Evolutionary conservation across 306 rosid genomes (phyloP).

Genomic region (Echinosophora koreensis): DNA sequence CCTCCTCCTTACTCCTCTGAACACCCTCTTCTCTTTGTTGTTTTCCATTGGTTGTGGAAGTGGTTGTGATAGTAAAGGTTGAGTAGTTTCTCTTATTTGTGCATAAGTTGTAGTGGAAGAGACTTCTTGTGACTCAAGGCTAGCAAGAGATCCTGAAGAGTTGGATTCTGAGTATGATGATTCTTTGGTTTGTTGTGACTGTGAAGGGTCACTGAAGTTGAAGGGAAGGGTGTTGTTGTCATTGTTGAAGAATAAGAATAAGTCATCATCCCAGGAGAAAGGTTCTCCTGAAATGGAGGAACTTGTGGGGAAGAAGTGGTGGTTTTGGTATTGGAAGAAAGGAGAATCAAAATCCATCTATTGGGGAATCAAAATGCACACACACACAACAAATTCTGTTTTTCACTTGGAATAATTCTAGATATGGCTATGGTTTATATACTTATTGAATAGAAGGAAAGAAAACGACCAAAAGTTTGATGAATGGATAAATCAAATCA

Average conservation of each 20-base stretch:
- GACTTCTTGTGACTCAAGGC: slow-evolving; percentile 47
- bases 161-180: slow-evolving; percentile 27
- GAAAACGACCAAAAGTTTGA: slow-evolving; percentile 4
- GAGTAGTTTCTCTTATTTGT: not conserved
- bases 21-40: slow-evolving; percentile 18
- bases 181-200: slow-evolving; percentile 42
- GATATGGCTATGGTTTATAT: slow-evolving; percentile 6
- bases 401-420: not conserved
- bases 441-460: slow-evolving; percentile 20
- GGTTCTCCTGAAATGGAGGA: not conserved
- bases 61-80: not conserved
- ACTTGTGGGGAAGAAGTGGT: slow-evolving; percentile 32
- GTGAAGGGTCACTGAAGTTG: slow-evolving; percentile 12
- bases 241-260: slow-evolving; percentile 14
- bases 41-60: not conserved
- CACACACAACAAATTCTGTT: not conserved
- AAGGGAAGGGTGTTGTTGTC: not conserved
- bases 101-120: slow-evolving; percentile 33
- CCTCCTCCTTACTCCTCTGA: slow-evolving; percentile 74
- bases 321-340: slow-evolving; percentile 38
- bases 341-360: slow-evolving; percentile 50
- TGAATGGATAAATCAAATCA: not conserved
- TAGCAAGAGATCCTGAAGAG: slow-evolving; percentile 9
- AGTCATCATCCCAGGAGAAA: slow-evolving; percentile 45
- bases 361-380: not conserved